These are phyloP conservation scores for Acacia crassicarpa DNA, from an alignment of 306 rosid species.

Conservation along the genomic window DNA sequence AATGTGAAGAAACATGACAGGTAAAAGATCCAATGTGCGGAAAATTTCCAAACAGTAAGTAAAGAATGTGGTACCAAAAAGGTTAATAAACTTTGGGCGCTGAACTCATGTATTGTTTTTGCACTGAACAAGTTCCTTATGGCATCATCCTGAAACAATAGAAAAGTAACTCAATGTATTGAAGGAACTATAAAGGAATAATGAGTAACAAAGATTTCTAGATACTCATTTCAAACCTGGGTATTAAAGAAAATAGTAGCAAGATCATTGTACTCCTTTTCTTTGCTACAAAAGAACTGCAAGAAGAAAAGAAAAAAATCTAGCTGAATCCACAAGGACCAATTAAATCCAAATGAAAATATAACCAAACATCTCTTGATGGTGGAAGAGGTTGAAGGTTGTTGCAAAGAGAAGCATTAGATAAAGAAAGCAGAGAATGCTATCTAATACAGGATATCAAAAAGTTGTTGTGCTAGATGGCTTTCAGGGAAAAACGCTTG, in stretches of 20 bases:
- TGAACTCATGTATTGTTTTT: conserved; percentile 90
- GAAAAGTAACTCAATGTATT: conserved; percentile 14
- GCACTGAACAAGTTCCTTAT: conserved; percentile 98
- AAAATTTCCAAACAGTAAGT: conserved; percentile 18
- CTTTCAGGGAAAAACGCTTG: neutral
- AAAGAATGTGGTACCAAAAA: conserved; percentile 71
- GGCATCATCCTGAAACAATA: conserved; percentile 85
- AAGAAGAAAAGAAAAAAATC: conserved; percentile 17
- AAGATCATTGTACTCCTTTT: conserved; percentile 74
- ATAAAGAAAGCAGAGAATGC: neutral
- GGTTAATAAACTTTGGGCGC: conserved; percentile 91
- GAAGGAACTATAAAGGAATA: conserved; percentile 23
- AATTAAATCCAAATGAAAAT: neutral
- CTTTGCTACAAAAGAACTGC: conserved; percentile 71
- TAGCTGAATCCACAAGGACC: neutral
- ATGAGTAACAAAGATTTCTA: neutral
- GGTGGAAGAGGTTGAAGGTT: neutral
- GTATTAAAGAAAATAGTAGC: conserved; percentile 82
- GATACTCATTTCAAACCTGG: conserved; percentile 59
- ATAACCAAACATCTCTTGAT: neutral
- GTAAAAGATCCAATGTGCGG: neutral
- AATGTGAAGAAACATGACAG: conserved; percentile 18
- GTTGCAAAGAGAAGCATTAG: neutral
- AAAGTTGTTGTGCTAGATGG: neutral
- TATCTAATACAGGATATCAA: neutral